phyloP scores from a whole-genome alignment of 768 basidiomycete species.

The Trametes maxima region DNA sequence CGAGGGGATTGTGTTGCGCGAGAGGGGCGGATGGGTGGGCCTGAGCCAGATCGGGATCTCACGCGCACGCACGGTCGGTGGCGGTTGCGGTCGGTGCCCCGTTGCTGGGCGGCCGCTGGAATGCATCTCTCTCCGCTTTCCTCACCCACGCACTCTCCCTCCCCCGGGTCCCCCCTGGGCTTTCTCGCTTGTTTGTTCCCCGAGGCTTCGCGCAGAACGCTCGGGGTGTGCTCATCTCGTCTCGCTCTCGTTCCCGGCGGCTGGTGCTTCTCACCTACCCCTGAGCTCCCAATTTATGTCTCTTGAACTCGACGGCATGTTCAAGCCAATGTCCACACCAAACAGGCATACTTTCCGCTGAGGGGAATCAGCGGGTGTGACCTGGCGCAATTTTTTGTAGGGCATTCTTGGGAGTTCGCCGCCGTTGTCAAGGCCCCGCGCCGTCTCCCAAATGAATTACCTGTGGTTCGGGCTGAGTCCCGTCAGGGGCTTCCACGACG shows the following conservation, averaged over 20 bases:
- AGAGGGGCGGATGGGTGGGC: background rate
- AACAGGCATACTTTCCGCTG: too few relatives aligned
- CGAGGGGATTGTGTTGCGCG: background rate
- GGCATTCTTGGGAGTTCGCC: background rate
- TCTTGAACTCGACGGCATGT: too few relatives aligned
- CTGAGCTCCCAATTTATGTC: too few relatives aligned
- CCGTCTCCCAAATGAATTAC: background rate
- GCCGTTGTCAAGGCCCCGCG: background rate
- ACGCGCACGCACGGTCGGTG: background rate
- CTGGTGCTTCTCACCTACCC: too few relatives aligned
- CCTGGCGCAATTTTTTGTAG: too few relatives aligned
- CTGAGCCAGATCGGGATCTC: background rate
- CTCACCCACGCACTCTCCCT: background rate
- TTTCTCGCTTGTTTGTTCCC: background rate
- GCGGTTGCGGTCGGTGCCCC: background rate
- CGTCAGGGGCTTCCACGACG: too few relatives aligned
- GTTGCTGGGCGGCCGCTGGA: background rate
- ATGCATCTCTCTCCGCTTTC: background rate
- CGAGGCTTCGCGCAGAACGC: background rate
- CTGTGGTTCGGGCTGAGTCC: too few relatives aligned
- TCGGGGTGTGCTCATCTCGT: background rate
- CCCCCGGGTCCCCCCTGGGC: background rate
- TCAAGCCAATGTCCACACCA: too few relatives aligned
- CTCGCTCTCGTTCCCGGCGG: too few relatives aligned
- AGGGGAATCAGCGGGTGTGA: too few relatives aligned